Evolutionary conservation across 1,139 yeast species (phyloP).

Genomic region (Candida pseudoviswanathii): DNA sequence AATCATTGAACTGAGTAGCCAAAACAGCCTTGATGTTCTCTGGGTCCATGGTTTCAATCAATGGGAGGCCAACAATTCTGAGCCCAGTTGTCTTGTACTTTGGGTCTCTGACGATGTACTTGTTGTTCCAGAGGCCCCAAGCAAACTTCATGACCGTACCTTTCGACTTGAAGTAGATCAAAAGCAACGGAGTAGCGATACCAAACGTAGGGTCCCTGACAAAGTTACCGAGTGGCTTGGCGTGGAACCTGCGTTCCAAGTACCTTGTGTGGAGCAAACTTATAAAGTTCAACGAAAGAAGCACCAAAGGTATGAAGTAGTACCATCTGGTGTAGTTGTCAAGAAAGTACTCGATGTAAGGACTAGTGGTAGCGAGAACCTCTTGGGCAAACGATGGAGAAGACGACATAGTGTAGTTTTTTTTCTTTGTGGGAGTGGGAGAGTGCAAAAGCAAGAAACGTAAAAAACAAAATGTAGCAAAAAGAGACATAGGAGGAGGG

Average conservation of each 20-base stretch:
- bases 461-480: background rate
- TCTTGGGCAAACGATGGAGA: constrained; percentile 4
- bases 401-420: background rate
- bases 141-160: constrained; percentile 29
- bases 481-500: background rate
- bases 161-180: constrained; percentile 20
- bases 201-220: constrained; percentile 26
- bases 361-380: constrained; percentile 2
- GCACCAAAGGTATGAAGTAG: constrained; percentile 8
- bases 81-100: constrained; percentile 30
- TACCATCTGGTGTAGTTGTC: constrained; percentile 15
- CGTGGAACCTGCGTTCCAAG: constrained; percentile 21
- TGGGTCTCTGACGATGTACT: background rate
- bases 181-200: constrained; percentile 19
- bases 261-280: constrained; percentile 7
- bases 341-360: background rate
- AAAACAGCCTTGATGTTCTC: constrained; percentile 40
- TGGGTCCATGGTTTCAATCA: constrained; percentile 27
- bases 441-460: background rate
- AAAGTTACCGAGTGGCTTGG: constrained; percentile 17
- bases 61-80: constrained; percentile 29
- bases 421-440: too few relatives aligned
- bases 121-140: constrained; percentile 16
- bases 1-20: constrained; percentile 53
- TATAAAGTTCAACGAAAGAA: constrained; percentile 13